Evolutionary conservation across 768 basidiomycete species (phyloP).

Genomic region (Rhizopogon roseolus): DNA sequence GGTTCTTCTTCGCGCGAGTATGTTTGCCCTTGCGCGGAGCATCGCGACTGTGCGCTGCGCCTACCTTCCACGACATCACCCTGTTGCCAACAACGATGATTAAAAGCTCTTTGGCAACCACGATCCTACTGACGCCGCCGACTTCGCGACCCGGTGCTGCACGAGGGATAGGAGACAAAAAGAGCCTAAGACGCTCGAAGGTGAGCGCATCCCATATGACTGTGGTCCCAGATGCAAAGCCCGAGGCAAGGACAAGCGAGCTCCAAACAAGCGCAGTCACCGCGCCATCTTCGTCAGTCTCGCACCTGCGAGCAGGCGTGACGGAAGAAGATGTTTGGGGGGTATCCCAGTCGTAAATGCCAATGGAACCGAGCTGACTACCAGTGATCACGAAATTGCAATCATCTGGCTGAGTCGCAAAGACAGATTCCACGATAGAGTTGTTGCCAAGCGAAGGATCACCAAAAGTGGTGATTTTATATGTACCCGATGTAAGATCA

Average conservation of each 20-base stretch:
- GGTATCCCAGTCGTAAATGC: slow-evolving; percentile 50
- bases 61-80: slow-evolving; percentile 67
- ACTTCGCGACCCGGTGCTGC: slow-evolving; percentile 27
- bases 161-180: slow-evolving; percentile 43
- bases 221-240: slow-evolving; percentile 57
- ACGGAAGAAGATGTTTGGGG: slow-evolving; percentile 9
- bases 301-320: slow-evolving; percentile 43
- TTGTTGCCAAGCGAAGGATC: slow-evolving; percentile 47
- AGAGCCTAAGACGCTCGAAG: slow-evolving; percentile 50
- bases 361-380: slow-evolving; percentile 60
- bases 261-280: slow-evolving; percentile 65
- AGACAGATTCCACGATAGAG: slow-evolving; percentile 42
- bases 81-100: slow-evolving; percentile 56
- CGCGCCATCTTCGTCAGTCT: slow-evolving; percentile 59
- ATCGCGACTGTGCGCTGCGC: slow-evolving; percentile 29
- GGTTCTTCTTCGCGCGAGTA: slow-evolving; percentile 19
- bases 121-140: slow-evolving; percentile 50
- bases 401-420: slow-evolving; percentile 35
- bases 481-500: slow-evolving; percentile 18
- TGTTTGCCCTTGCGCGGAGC: slow-evolving; percentile 28
- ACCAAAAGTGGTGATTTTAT: slow-evolving; percentile 43
- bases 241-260: slow-evolving; percentile 54
- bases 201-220: slow-evolving; percentile 65
- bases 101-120: slow-evolving; percentile 49
- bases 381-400: slow-evolving; percentile 56